Base-by-base conservation (phyloP, 345 rosid genomes). In the Bruguiera sexangula region DNA sequence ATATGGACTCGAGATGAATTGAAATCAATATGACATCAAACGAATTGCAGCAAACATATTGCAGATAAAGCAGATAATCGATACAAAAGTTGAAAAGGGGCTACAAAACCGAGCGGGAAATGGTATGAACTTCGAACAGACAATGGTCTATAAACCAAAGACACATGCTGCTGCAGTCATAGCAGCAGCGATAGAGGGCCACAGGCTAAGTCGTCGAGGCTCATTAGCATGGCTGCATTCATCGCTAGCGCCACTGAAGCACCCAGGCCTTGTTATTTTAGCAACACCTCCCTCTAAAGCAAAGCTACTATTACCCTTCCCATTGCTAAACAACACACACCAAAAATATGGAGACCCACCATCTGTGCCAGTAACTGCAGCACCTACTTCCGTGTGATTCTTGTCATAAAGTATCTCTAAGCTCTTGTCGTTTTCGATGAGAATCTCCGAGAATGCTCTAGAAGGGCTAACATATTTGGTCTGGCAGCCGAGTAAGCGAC, bases 171-270 rank as follows among this genome's bases (percentile, higher is more conserved):
- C 31, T 4, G 76, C 79, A 75, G 81, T 63, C 70, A 85, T 63
- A 52, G 66, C 70, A 16, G 76, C 34, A 27, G 67, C 31, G 15
- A 58, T 65, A 6, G 26, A 83, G 16, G 65, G 55, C 85, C 82
- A 84, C 0, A 66, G 46, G 20, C 21, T 60, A 56, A 11, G 69
- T 3, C 69, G 67, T 34, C 19, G 76, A 61, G 78, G 61, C 52
- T 53, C 57, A 65, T 60, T 68, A 43, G 82, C 85, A 24, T 82
- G 60, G 7, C 73, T 89, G 83, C 96, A 89, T 36, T 57, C 81
- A 29, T 85, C 92, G 15, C 85, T 85, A 67, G 89, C 85, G 20
- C 96, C 96, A 48, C 96, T 89, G 39, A 85, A 89, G 85, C 96
- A 89, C 4, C 96, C 92, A 0, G 89, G 84, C 58, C 61, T 76